A percentile compares a stretch with the other conserved stretches of the same genome.
These are phyloP conservation scores for Ogataea chonburiensis DNA, from an alignment of 805 yeast species.

Conservation along the genomic window DNA sequence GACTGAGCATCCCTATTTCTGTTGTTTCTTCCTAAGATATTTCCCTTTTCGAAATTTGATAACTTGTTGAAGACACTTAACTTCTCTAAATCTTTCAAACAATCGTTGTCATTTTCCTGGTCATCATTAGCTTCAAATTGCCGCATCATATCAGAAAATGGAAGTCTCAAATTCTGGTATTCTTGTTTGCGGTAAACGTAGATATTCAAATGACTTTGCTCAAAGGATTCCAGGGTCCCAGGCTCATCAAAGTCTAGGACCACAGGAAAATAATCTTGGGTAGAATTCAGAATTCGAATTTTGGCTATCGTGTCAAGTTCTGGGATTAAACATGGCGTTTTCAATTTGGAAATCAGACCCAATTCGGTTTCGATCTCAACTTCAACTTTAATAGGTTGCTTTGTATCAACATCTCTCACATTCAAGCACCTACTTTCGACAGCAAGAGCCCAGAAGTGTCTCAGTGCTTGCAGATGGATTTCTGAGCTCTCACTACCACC, in stretches of 20 bases:
- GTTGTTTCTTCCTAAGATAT: constrained; percentile 15
- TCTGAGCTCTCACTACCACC: constrained; percentile 39
- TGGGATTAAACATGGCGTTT: constrained; percentile 73
- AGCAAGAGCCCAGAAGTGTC: constrained; percentile 89
- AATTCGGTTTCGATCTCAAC: constrained; percentile 36
- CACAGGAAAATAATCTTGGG: constrained; percentile 53
- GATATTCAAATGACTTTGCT: constrained; percentile 41
- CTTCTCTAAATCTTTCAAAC: constrained; percentile 18
- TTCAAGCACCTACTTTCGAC: constrained; percentile 81
- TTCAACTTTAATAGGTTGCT: constrained; percentile 50
- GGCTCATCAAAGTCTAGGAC: constrained; percentile 36
- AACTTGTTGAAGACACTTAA: constrained; percentile 23
- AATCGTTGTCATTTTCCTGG: constrained; percentile 1
- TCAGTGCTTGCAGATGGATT: constrained; percentile 75
- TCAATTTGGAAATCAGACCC: constrained; percentile 36
- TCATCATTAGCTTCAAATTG: constrained; percentile 10
- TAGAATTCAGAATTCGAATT: constrained; percentile 42
- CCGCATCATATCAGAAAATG: constrained; percentile 18
- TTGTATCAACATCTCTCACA: constrained; percentile 64
- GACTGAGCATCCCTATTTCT: constrained; percentile 32
- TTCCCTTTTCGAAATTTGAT: constrained; percentile 23
- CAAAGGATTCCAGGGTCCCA: constrained; percentile 41
- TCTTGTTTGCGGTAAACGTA: constrained; percentile 50
- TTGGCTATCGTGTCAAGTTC: constrained; percentile 46
- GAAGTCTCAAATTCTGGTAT: constrained; percentile 33